Conservation (phyloP, 2,329 filamentous ascomycete genomes). For the Pyrenophora teres region DNA sequence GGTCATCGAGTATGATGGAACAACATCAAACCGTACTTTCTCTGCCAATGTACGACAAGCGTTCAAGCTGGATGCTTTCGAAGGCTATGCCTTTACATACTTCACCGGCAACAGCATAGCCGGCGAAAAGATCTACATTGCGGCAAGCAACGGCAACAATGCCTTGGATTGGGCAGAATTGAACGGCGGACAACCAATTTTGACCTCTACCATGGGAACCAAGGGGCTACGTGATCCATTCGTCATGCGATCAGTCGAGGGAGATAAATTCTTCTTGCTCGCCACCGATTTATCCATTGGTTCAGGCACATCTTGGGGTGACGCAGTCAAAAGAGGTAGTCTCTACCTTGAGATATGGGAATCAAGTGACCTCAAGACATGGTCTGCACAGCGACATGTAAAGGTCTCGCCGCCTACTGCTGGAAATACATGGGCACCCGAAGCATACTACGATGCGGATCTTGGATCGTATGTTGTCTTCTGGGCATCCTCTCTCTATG, state of each 20-base stretch:
- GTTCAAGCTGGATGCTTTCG: constrained; percentile 40
- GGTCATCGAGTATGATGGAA: constrained; percentile 32
- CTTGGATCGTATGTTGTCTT: constrained; percentile 53
- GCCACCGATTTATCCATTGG: constrained; percentile 61
- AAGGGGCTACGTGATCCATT: constrained; percentile 59
- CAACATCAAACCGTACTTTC: constrained; percentile 35
- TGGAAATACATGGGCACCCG: constrained; percentile 61
- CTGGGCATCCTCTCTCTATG: constrained; percentile 57
- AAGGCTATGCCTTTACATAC: constrained; percentile 59
- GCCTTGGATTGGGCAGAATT: constrained; percentile 58
- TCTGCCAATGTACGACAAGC: constrained; percentile 45
- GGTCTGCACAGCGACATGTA: constrained; percentile 58
- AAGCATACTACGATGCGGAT: constrained; percentile 56
- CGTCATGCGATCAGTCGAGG: constrained; percentile 57
- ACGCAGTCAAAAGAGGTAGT: constrained; percentile 55
- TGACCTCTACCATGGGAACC: constrained; percentile 55
- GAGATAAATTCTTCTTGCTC: constrained; percentile 58
- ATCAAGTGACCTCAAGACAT: constrained; percentile 56
- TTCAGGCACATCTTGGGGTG: constrained; percentile 58
- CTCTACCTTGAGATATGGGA: constrained; percentile 61
- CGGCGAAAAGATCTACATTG: constrained; percentile 60
- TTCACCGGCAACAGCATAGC: constrained; percentile 53
- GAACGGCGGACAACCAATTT: constrained; percentile 54
- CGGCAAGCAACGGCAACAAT: constrained; percentile 59
- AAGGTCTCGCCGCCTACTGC: constrained; percentile 56